phyloP scores from a whole-genome alignment of 2,329 filamentous ascomycete species.

The Microdochium trichocladiopsis region DNA sequence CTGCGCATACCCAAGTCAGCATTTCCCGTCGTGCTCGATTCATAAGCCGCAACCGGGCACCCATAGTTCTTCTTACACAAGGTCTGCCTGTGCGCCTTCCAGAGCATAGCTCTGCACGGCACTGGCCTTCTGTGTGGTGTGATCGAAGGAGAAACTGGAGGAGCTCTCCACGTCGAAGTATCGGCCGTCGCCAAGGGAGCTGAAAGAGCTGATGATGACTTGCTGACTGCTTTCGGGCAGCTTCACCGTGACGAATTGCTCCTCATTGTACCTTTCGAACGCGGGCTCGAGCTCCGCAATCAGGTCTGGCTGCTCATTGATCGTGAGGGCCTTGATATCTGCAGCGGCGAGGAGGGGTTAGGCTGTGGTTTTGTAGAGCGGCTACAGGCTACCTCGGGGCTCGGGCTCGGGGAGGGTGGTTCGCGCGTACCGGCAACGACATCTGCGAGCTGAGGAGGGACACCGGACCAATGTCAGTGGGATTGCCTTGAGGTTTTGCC shows the following conservation, averaged over 20 bases:
- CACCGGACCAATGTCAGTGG: neutral
- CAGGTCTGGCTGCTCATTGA: conserved; percentile 55
- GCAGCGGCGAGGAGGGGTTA: conserved; percentile 8
- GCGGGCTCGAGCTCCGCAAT: conserved; percentile 70
- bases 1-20: conserved; percentile 31
- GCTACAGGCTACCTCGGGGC: no score
- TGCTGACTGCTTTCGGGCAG: conserved; percentile 77
- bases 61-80: conserved; percentile 57
- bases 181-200: conserved; percentile 68
- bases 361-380: neutral
- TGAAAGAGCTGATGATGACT: conserved; percentile 83
- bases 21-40: neutral
- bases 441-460: conserved; percentile 62
- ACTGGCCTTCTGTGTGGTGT: conserved; percentile 76
- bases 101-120: conserved; percentile 70
- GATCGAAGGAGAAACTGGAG: conserved; percentile 84
- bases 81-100: conserved; percentile 68
- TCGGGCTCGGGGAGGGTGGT: conserved; percentile 2
- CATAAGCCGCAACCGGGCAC: neutral
- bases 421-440: conserved; percentile 67
- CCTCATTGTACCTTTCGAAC: conserved; percentile 93
- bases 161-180: conserved; percentile 90
- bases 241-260: conserved; percentile 84
- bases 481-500: no score
- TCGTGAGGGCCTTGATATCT: conserved; percentile 88